A percentile compares a stretch with the other conserved stretches of the same genome.
Evolutionary conservation across 2,329 filamentous ascomycete genomes (phyloP).

Genomic region (Chrysosporium queenslandicum): DNA sequence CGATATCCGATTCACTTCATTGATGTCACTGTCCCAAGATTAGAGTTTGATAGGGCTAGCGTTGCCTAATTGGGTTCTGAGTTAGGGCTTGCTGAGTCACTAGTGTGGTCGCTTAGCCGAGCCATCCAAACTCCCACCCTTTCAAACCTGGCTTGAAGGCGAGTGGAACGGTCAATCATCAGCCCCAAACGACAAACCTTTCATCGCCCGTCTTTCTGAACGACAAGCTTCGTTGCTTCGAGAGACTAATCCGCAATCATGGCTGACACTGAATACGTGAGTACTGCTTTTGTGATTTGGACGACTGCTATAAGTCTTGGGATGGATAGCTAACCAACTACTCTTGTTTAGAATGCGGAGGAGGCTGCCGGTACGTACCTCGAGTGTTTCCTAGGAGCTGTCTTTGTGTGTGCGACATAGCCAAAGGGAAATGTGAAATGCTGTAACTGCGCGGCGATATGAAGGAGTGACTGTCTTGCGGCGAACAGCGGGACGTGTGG

Average conservation of each 20-base stretch:
- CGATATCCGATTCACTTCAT: too few relatives aligned
- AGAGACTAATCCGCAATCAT: slow-evolving; percentile 53
- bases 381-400: neutral
- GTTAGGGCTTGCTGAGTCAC: slow-evolving; percentile 31
- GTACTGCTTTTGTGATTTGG: slow-evolving; percentile 32
- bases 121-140: slow-evolving; percentile 22
- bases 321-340: neutral
- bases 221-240: slow-evolving; percentile 36
- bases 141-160: slow-evolving; percentile 10
- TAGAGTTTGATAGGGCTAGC: slow-evolving; percentile 11
- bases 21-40: neutral
- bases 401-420: neutral
- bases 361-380: slow-evolving; percentile 67
- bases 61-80: slow-evolving; percentile 11
- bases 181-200: slow-evolving; percentile 29
- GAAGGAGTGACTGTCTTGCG: too few relatives aligned
- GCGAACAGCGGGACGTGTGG: too few relatives aligned
- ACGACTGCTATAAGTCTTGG: too few relatives aligned
- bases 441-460: too few relatives aligned
- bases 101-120: slow-evolving; percentile 37
- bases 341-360: slow-evolving; percentile 66
- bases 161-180: slow-evolving; percentile 15
- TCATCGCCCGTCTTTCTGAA: slow-evolving; percentile 38
- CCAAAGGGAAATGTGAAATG: neutral
- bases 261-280: slow-evolving; percentile 83